Percentiles rank a stretch among this genome's conserved stretches.
Evolutionary conservation across 352 stramenopile species (phyloP).

Genomic region (Pythium utonaiense): DNA sequence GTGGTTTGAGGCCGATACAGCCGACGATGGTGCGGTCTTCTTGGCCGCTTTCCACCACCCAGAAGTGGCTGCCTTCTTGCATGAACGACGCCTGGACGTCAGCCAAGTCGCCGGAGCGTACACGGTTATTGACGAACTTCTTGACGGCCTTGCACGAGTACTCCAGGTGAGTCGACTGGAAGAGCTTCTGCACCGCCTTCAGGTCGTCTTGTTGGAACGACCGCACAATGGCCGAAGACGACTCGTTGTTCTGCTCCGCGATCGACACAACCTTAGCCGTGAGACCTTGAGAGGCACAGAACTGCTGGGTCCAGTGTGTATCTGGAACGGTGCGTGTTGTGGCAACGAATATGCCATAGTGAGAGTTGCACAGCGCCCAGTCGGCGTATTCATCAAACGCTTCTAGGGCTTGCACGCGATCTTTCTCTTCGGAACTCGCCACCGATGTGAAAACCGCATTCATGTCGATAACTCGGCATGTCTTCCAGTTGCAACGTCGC

Average conservation of each 20-base stretch:
- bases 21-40: slow-evolving; percentile 36
- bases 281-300: slow-evolving; percentile 11
- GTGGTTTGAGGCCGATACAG: slow-evolving; percentile 54
- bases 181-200: slow-evolving; percentile 44
- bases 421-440: slow-evolving; percentile 37
- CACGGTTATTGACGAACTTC: slow-evolving; percentile 62
- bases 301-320: slow-evolving; percentile 30
- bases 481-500: slow-evolving; percentile 28
- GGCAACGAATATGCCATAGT: slow-evolving; percentile 62
- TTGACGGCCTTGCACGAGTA: slow-evolving; percentile 60
- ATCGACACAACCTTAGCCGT: slow-evolving; percentile 15
- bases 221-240: slow-evolving; percentile 35
- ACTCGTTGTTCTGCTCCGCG: neutral
- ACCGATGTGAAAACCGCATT: slow-evolving; percentile 49
- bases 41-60: slow-evolving; percentile 40
- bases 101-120: slow-evolving; percentile 50
- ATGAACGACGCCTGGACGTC: slow-evolving; percentile 48
- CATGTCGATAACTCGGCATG: slow-evolving; percentile 55
- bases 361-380: slow-evolving; percentile 58
- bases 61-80: slow-evolving; percentile 38
- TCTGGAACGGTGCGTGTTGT: slow-evolving; percentile 25
- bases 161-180: slow-evolving; percentile 55
- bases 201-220: slow-evolving; percentile 49
- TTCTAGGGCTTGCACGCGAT: slow-evolving; percentile 44
- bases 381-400: slow-evolving; percentile 70